These are phyloP conservation scores for Singerocomus inundabilis DNA, from an alignment of 1,284 basidiomycete genomes.

Conservation along the genomic window DNA sequence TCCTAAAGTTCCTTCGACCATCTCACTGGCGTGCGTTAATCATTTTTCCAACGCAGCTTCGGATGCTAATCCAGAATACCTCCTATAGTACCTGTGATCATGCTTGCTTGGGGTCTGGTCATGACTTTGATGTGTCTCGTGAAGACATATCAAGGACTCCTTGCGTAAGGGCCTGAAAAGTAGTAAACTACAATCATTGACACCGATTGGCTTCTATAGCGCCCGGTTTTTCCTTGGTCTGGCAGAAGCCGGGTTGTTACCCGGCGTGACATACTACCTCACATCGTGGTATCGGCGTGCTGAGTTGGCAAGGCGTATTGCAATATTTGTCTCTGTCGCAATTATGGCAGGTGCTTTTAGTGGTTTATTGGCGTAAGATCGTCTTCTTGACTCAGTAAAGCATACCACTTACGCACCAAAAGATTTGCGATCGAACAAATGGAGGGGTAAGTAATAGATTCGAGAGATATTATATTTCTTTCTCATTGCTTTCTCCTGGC, in stretches of 20 bases:
- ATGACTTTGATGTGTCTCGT: conserved; percentile 39
- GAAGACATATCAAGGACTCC: conserved; percentile 29
- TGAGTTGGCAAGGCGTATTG: conserved; percentile 14
- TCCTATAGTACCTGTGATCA: conserved; percentile 43
- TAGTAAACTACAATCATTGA: conserved; percentile 2
- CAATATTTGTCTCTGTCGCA: conserved; percentile 13
- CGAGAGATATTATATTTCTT: background rate
- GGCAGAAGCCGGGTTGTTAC: conserved; percentile 18
- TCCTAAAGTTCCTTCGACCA: conserved; percentile 44
- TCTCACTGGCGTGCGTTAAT: conserved; percentile 43
- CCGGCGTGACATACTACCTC: conserved; percentile 19
- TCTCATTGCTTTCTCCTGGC: background rate
- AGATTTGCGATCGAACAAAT: conserved; percentile 19
- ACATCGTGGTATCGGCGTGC: conserved; percentile 21
- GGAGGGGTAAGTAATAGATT: conserved; percentile 11
- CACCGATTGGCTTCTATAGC: conserved; percentile 21
- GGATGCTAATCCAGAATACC: background rate
- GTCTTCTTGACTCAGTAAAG: background rate
- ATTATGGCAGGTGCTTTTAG: conserved; percentile 17
- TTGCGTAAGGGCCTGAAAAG: conserved; percentile 21
- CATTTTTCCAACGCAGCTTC: background rate
- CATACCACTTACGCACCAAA: conserved; percentile 4
- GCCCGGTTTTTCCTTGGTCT: conserved; percentile 39
- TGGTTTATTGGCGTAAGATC: conserved; percentile 20
- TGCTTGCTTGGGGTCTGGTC: conserved; percentile 47